Evolutionary conservation across 164 flowering plant species (phyloP), one percentile per base, ranked within the genome.

Genomic region (Sedum album): DNA sequence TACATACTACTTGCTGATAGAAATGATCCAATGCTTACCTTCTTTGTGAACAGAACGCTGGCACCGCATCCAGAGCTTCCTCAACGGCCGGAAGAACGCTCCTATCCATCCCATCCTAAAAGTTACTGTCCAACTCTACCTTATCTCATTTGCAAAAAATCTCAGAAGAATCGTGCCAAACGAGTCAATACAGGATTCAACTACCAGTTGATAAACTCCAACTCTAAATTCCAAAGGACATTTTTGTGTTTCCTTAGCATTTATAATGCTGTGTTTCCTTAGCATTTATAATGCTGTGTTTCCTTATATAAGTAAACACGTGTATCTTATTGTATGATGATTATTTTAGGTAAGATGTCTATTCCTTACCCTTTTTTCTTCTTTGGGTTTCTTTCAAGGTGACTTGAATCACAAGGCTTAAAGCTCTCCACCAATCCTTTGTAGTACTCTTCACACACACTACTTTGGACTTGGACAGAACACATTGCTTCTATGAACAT

Each of bases 61-160:
- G 4, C 79, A 65, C n/a, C 87, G 85, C 66, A 82, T 70, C 87
- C 88, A 86, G n/a, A 84, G 75, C 82, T 84, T 86, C 83, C 83
- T 82, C 74, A 84, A 65, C 60, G 88, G 88, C 70, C 80, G 82
- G 78, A 84, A 48, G 75, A 84, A 78, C 74, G 88, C 82, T 53
- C 78, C 86, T 1, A 86, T 79, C 91, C 91, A 86, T 79, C 86
- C 83, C 91, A 86, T 86, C 48, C 1, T 17, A 44, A 17, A 17
- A 14, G 48, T 4, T 11, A 18, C 20, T 13, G 18, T 44, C 3
- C 67, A n/a, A n/a, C 66, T 51, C 26, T 21, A 11, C 18, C 62
- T 57, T 57, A 57, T 57, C 62, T 57, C 62, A 57, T 57, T 26
- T 30, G 62, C 62, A 2, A 23, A 30, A 57, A 13, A 30, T 57